Percentiles rank a stretch among this genome's conserved stretches.
These are phyloP conservation scores for Kurtzmaniella cleridarum DNA, from an alignment of 805 yeast species.

Conservation along the genomic window DNA sequence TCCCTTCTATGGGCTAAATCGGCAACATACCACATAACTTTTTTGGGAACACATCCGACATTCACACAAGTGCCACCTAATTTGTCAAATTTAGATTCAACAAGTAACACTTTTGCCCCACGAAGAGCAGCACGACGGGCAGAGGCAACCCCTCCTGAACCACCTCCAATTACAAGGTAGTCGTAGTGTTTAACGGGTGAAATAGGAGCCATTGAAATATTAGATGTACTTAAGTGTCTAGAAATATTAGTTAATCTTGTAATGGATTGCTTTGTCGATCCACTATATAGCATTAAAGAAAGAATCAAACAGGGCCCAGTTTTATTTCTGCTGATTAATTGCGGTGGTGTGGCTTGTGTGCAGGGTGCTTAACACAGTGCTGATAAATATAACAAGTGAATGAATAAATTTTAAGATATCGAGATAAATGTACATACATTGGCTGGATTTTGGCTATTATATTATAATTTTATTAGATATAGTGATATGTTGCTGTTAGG, in stretches of 20 bases:
- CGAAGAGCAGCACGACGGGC: slow-evolving; percentile 93
- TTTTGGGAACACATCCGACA: slow-evolving; percentile 98
- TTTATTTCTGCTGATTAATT: no score
- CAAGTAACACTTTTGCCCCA: slow-evolving; percentile 81
- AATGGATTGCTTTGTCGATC: slow-evolving; percentile 9
- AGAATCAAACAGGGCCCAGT: no score
- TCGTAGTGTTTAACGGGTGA: slow-evolving; percentile 57
- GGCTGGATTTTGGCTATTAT: no score
- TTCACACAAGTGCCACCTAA: slow-evolving; percentile 99
- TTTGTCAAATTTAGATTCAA: slow-evolving; percentile 62
- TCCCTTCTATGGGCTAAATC: slow-evolving; percentile 74
- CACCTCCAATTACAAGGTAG: slow-evolving; percentile 96
- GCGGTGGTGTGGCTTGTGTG: no score
- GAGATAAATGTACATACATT: no score
- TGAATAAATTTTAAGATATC: no score
- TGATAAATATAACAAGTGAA: no score
- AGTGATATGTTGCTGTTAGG: no score
- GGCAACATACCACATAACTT: slow-evolving; percentile 97
- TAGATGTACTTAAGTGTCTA: slow-evolving; percentile 21
- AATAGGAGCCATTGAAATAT: slow-evolving; percentile 49
- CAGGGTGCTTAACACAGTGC: no score
- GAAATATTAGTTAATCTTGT: slow-evolving; percentile 19
- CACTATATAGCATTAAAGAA: no score
- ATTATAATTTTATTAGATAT: no score
- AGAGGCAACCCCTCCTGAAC: slow-evolving; percentile 98